phyloP scores from a whole-genome alignment of 495 filamentous ascomycete species.

The Penicillium coffeae region DNA sequence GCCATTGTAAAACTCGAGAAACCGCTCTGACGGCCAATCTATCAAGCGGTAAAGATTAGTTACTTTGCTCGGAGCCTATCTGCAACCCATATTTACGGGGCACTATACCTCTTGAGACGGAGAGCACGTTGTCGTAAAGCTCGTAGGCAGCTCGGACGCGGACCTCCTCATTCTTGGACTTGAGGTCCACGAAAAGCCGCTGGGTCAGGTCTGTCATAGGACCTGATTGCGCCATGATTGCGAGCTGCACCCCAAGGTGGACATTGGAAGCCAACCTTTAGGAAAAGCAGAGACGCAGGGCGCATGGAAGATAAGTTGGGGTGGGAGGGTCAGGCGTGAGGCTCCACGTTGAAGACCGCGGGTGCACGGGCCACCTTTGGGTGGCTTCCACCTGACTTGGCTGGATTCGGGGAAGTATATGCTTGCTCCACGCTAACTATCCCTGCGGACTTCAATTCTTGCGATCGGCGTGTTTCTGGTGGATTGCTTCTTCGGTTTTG shows the following conservation, averaged over 20 bases:
- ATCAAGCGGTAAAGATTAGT: neutral
- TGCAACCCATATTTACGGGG: neutral
- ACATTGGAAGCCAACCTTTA: slow-evolving; percentile 45
- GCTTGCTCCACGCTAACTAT: too few relatives aligned
- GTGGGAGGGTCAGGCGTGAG: slow-evolving; percentile 18
- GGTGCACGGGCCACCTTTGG: slow-evolving; percentile 22
- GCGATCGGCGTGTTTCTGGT: too few relatives aligned
- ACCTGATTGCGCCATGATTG: slow-evolving; percentile 50
- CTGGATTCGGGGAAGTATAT: neutral
- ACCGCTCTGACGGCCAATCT: slow-evolving; percentile 78
- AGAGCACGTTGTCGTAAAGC: slow-evolving; percentile 47
- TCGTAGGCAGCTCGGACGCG: slow-evolving; percentile 50
- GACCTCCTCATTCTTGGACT: slow-evolving; percentile 52
- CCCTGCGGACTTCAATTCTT: too few relatives aligned
- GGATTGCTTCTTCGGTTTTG: too few relatives aligned
- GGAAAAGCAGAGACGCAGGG: slow-evolving; percentile 26
- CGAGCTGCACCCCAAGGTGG: slow-evolving; percentile 38
- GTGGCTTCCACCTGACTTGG: slow-evolving; percentile 3
- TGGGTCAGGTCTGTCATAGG: slow-evolving; percentile 46
- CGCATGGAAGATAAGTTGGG: slow-evolving; percentile 20
- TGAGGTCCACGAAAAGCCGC: slow-evolving; percentile 48
- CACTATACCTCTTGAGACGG: slow-evolving; percentile 45
- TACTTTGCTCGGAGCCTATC: slow-evolving; percentile 4
- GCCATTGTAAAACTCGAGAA: slow-evolving; percentile 71
- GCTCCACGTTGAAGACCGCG: slow-evolving; percentile 21